These are phyloP conservation scores for Phylloporus sp. DNA, from an alignment of 768 basidiomycete genomes.

Conservation along the genomic window DNA sequence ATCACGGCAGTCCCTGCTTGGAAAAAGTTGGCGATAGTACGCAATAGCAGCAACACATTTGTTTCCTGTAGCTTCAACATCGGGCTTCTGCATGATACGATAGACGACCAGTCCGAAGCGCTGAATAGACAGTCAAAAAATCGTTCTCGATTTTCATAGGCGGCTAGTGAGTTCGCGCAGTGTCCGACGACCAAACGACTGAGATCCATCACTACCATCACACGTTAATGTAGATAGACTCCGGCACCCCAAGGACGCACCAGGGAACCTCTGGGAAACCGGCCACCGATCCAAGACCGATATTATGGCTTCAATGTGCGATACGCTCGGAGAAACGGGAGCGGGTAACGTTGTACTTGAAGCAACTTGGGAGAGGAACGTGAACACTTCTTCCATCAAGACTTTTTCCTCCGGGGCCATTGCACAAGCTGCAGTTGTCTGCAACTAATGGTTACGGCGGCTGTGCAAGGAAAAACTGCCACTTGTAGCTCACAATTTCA, in stretches of 20 bases:
- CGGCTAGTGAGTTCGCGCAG: constrained; percentile 48
- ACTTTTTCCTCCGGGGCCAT: constrained; percentile 61
- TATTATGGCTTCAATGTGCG: constrained; percentile 58
- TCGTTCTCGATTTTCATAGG: constrained; percentile 38
- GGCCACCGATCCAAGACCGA: constrained; percentile 75
- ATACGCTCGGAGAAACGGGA: constrained; percentile 33
- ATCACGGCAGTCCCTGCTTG: constrained; percentile 45
- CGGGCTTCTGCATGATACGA: constrained; percentile 46
- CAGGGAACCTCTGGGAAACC: constrained; percentile 62
- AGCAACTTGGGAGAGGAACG: constrained; percentile 49
- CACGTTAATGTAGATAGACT: not conserved
- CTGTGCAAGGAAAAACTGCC: not conserved
- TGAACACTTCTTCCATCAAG: constrained; percentile 58
- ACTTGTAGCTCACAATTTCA: constrained; percentile 55
- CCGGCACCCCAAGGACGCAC: constrained; percentile 41
- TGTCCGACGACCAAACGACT: constrained; percentile 69
- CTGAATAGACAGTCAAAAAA: constrained; percentile 62
- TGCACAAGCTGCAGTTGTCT: constrained; percentile 70
- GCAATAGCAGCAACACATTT: constrained; percentile 74
- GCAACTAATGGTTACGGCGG: not conserved
- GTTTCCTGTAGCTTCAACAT: constrained; percentile 73
- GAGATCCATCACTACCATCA: constrained; percentile 71
- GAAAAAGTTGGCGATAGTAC: constrained; percentile 77
- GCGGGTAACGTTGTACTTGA: constrained; percentile 29
- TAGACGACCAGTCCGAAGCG: constrained; percentile 57